Percentiles rank a stretch among this genome's conserved stretches.
These are phyloP conservation scores for Pleurotus platypus DNA, from an alignment of 768 basidiomycete species.

Conservation along the genomic window DNA sequence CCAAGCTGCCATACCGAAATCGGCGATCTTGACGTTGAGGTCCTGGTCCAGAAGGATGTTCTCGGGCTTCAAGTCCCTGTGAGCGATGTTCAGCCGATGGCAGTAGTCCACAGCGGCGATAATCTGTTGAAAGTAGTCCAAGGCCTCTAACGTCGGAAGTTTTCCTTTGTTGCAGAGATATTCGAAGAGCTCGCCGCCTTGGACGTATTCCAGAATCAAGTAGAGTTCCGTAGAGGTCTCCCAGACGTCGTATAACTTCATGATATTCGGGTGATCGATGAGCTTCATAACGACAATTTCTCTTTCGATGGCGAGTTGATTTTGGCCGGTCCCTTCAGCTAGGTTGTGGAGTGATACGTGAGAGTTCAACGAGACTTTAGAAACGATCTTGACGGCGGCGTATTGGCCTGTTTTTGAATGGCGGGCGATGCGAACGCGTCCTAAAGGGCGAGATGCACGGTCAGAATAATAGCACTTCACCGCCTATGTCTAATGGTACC, in stretches of 20 bases:
- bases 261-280: slow-evolving; percentile 91
- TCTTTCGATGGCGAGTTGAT: slow-evolving; percentile 77
- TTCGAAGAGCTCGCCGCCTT: slow-evolving; percentile 94
- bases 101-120: slow-evolving; percentile 90
- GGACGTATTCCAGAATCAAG: slow-evolving; percentile 92
- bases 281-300: slow-evolving; percentile 99
- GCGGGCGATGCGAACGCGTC: slow-evolving; percentile 86
- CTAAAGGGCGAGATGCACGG: slow-evolving; percentile 32
- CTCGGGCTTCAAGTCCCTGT: slow-evolving; percentile 93
- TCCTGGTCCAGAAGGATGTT: slow-evolving; percentile 84
- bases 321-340: slow-evolving; percentile 72
- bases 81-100: slow-evolving; percentile 91
- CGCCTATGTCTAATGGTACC: slow-evolving; percentile 36
- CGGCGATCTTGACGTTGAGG: slow-evolving; percentile 90
- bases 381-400: slow-evolving; percentile 93
- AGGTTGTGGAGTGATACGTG: slow-evolving; percentile 65
- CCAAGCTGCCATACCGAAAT: slow-evolving; percentile 98
- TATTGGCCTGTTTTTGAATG: slow-evolving; percentile 86
- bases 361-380: slow-evolving; percentile 68
- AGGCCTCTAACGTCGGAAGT: slow-evolving; percentile 66
- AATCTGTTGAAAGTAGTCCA: slow-evolving; percentile 90
- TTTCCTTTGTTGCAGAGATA: slow-evolving; percentile 79
- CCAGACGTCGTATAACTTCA: slow-evolving; percentile 96
- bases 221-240: slow-evolving; percentile 87
- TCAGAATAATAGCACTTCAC: not conserved